These are phyloP conservation scores for Pseudocercospora fuligena DNA, from an alignment of 2,329 filamentous ascomycete species.

Conservation along the genomic window DNA sequence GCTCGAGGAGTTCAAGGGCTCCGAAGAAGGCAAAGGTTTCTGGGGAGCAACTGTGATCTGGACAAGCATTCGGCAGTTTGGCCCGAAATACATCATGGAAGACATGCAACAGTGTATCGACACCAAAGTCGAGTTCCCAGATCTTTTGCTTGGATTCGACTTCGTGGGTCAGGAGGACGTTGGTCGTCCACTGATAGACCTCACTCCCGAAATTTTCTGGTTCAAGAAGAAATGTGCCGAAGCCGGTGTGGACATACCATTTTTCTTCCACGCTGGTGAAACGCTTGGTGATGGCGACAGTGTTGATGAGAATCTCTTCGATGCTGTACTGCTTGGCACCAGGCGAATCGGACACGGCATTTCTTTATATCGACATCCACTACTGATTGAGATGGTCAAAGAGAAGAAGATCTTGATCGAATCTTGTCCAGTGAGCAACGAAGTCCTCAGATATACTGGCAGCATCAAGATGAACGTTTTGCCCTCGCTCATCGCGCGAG, in stretches of 20 bases:
- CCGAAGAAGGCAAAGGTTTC: slow-evolving; percentile 73
- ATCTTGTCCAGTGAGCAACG: slow-evolving; percentile 88
- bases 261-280: slow-evolving; percentile 96
- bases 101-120: slow-evolving; percentile 85
- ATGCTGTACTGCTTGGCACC: slow-evolving; percentile 84
- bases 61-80: slow-evolving; percentile 71
- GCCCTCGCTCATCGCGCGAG: slow-evolving; percentile 81
- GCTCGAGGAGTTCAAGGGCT: slow-evolving; percentile 73
- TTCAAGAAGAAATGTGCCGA: slow-evolving; percentile 84
- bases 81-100: slow-evolving; percentile 70
- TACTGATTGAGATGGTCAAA: slow-evolving; percentile 86
- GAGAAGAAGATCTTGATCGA: slow-evolving; percentile 87
- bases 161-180: slow-evolving; percentile 85
- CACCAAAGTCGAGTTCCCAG: slow-evolving; percentile 77
- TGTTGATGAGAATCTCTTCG: slow-evolving; percentile 84
- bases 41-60: slow-evolving; percentile 87
- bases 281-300: slow-evolving; percentile 77
- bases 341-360: slow-evolving; percentile 89
- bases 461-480: slow-evolving; percentile 79
- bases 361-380: slow-evolving; percentile 86
- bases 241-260: slow-evolving; percentile 80
- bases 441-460: slow-evolving; percentile 78
- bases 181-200: slow-evolving; percentile 74
- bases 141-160: slow-evolving; percentile 85
- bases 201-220: slow-evolving; percentile 88